phyloP scores from a whole-genome alignment of 495 filamentous ascomycete species.

The Chaetomidium leptoderma region DNA sequence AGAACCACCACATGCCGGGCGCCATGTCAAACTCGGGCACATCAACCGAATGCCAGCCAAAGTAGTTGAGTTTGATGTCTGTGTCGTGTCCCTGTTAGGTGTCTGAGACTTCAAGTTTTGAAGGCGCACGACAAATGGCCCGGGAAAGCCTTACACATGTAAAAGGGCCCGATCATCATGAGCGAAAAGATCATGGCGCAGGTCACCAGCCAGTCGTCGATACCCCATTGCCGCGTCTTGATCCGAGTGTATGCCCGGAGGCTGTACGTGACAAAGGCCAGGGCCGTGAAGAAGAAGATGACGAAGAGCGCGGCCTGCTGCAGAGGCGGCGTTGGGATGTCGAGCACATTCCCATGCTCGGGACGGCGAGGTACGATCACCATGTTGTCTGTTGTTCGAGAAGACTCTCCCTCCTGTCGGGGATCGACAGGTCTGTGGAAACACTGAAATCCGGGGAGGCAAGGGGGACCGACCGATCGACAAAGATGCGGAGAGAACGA shows the following conservation, averaged over 20 bases:
- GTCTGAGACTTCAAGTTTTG: no score
- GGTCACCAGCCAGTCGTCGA: slow-evolving; percentile 13
- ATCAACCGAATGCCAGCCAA: slow-evolving; percentile 43
- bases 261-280: slow-evolving; percentile 9
- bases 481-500: not conserved
- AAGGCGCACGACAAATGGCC: no score
- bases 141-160: slow-evolving; percentile 23
- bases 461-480: not conserved
- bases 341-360: slow-evolving; percentile 6
- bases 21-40: slow-evolving; percentile 35
- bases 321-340: slow-evolving; percentile 16
- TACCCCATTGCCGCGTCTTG: slow-evolving; percentile 6
- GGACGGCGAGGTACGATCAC: slow-evolving; percentile 12
- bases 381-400: not conserved
- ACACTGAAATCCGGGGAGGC: not conserved
- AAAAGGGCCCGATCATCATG: slow-evolving; percentile 17
- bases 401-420: no score
- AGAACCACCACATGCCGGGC: slow-evolving; percentile 38
- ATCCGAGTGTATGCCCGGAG: slow-evolving; percentile 6
- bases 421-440: not conserved
- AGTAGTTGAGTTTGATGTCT: slow-evolving; percentile 33
- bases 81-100: not conserved
- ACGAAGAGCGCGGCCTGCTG: slow-evolving; percentile 13
- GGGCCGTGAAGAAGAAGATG: slow-evolving; percentile 17
- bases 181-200: slow-evolving; percentile 15